A percentile compares a stretch with the other conserved stretches of the same genome.
Evolutionary conservation across 352 stramenopile species (phyloP).

Genomic region (Globisporangium ultimum): DNA sequence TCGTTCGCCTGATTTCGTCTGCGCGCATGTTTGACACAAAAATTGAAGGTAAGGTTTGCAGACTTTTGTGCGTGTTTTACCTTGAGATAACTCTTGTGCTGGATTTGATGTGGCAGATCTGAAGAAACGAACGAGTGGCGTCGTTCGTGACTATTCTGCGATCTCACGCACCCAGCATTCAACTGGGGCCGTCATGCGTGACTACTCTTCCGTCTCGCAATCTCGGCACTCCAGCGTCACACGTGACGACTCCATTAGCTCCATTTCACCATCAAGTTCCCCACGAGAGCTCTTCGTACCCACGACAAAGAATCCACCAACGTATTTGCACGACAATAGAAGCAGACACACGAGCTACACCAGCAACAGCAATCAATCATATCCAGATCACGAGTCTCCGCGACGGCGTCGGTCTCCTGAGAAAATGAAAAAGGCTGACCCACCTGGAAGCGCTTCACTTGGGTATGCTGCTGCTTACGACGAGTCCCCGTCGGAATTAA

Average conservation of each 20-base stretch:
- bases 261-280: slow-evolving; percentile 23
- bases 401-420: neutral
- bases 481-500: slow-evolving; percentile 20
- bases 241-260: slow-evolving; percentile 14
- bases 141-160: no score
- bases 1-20: neutral
- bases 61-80: no score
- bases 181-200: neutral
- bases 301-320: slow-evolving; percentile 1
- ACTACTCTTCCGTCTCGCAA: slow-evolving; percentile 7
- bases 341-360: slow-evolving; percentile 1
- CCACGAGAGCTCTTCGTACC: slow-evolving; percentile 15
- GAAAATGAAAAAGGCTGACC: neutral
- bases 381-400: slow-evolving; percentile 1
- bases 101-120: neutral
- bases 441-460: neutral
- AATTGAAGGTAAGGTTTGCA: slow-evolving; percentile 9
- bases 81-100: neutral
- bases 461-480: neutral
- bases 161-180: neutral
- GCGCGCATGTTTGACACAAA: slow-evolving; percentile 9
- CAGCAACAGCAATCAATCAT: neutral
- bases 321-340: slow-evolving; percentile 4
- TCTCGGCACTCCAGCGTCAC: neutral
- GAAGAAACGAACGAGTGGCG: no score